Evolutionary conservation across 129 eudicot species (phyloP).

Genomic region (Chrysanthemum lavandulifolium): DNA sequence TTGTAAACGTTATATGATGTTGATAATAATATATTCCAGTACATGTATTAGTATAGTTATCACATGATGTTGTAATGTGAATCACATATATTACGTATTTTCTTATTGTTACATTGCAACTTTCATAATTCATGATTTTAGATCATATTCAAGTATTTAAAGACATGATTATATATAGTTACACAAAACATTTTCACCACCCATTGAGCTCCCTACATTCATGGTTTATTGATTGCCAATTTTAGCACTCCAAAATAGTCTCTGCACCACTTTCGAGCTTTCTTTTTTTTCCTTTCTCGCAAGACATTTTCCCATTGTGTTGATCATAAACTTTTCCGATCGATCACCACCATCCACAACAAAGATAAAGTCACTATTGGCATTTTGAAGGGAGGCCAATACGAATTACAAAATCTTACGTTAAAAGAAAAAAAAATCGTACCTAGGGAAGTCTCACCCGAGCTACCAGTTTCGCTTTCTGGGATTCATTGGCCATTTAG

Average conservation of each 20-base stretch:
- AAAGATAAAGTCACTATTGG: background rate
- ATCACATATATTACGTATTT: no score
- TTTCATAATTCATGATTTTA: no score
- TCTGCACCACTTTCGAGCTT: slow-evolving; percentile 16
- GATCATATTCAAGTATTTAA: no score
- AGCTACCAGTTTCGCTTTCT: background rate
- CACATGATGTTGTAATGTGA: no score
- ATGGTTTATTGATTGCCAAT: slow-evolving; percentile 24
- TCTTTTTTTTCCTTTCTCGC: no score
- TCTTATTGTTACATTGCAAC: no score
- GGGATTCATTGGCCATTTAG: background rate
- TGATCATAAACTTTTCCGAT: slow-evolving; percentile 6
- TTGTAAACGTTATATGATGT: no score
- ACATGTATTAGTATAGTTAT: no score
- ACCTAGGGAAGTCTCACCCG: no score
- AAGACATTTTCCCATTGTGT: background rate
- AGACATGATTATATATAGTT: background rate
- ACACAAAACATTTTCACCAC: slow-evolving; percentile 4
- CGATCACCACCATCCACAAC: slow-evolving; percentile 3
- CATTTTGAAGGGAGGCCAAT: background rate
- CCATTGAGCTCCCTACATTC: slow-evolving; percentile 34
- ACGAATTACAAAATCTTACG: background rate
- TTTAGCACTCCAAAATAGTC: slow-evolving; percentile 27
- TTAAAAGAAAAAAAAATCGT: background rate
- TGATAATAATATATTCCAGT: no score